Conservation (phyloP, 352 stramenopile genomes). For the Globisporangium perplexum region DNA sequence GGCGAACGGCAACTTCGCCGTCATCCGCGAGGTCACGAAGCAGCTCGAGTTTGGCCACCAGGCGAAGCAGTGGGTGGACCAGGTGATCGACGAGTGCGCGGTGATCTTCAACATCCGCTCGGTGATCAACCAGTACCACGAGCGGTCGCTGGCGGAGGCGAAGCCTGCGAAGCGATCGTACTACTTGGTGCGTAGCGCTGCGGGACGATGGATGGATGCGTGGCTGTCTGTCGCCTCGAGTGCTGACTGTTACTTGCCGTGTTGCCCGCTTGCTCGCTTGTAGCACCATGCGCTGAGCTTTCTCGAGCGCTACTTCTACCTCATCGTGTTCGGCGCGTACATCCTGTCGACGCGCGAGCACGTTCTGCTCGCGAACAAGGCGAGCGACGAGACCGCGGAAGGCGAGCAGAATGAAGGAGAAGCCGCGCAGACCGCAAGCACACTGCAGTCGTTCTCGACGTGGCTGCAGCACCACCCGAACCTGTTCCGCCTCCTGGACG, state of each 20-base stretch:
- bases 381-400: slow-evolving; percentile 5
- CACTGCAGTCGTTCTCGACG: slow-evolving; percentile 62
- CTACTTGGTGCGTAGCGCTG: slow-evolving; percentile 39
- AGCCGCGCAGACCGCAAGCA: slow-evolving; percentile 14
- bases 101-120: slow-evolving; percentile 74
- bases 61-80: slow-evolving; percentile 75
- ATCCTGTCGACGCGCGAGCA: slow-evolving; percentile 34
- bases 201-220: background rate
- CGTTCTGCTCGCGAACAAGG: slow-evolving; percentile 6
- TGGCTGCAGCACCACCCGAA: slow-evolving; percentile 73
- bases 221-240: background rate
- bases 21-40: slow-evolving; percentile 61
- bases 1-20: slow-evolving; percentile 52
- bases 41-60: slow-evolving; percentile 39
- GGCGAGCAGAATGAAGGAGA: slow-evolving; percentile 14
- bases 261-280: background rate
- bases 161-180: slow-evolving; percentile 79
- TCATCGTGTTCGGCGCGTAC: slow-evolving; percentile 85
- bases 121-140: slow-evolving; percentile 76
- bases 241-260: background rate
- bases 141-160: slow-evolving; percentile 62
- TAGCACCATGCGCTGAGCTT: slow-evolving; percentile 84
- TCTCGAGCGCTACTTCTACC: slow-evolving; percentile 84
- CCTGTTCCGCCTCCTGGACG: slow-evolving; percentile 70
- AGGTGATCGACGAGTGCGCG: slow-evolving; percentile 58